Evolutionary conservation across 768 basidiomycete species (phyloP).

Genomic region (Podaxis sp.): DNA sequence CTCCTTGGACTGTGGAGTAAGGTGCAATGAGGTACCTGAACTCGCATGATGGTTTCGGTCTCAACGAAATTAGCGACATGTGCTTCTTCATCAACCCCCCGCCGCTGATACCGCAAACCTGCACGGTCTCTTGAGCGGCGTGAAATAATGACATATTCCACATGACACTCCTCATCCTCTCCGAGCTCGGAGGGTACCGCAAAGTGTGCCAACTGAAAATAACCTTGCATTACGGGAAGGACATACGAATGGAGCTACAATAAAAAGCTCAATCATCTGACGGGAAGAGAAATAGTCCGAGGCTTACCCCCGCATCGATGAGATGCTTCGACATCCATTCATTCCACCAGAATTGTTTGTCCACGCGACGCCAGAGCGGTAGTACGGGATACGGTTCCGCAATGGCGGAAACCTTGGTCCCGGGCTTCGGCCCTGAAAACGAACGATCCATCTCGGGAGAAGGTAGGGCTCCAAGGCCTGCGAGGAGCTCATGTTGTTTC

Average conservation of each 20-base stretch:
- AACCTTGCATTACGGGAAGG: conserved; percentile 92
- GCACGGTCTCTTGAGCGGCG: conserved; percentile 87
- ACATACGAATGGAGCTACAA: conserved; percentile 78
- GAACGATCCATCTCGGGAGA: conserved; percentile 26
- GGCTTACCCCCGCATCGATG: conserved; percentile 78
- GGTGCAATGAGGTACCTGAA: conserved; percentile 54
- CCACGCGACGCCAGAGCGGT: conserved; percentile 90
- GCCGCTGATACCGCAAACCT: conserved; percentile 90
- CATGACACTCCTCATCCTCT: conserved; percentile 42
- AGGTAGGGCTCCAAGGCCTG: conserved; percentile 56
- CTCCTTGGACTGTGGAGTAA: background rate
- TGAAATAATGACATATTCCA: conserved; percentile 84
- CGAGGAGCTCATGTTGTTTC: conserved; percentile 58
- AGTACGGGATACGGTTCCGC: conserved; percentile 75
- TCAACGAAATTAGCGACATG: conserved; percentile 96
- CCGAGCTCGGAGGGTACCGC: conserved; percentile 52
- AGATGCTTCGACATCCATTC: conserved; percentile 84
- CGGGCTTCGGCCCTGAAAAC: conserved; percentile 23
- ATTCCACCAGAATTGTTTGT: conserved; percentile 96
- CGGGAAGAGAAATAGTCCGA: background rate
- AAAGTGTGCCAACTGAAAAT: conserved; percentile 77
- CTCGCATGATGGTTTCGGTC: conserved; percentile 84
- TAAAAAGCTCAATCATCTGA: conserved; percentile 3
- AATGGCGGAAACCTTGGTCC: conserved; percentile 48
- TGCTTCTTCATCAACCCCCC: conserved; percentile 92